phyloP scores from a whole-genome alignment of 2,329 filamentous ascomycete species.

The Lasiodiplodia hormozganensis region DNA sequence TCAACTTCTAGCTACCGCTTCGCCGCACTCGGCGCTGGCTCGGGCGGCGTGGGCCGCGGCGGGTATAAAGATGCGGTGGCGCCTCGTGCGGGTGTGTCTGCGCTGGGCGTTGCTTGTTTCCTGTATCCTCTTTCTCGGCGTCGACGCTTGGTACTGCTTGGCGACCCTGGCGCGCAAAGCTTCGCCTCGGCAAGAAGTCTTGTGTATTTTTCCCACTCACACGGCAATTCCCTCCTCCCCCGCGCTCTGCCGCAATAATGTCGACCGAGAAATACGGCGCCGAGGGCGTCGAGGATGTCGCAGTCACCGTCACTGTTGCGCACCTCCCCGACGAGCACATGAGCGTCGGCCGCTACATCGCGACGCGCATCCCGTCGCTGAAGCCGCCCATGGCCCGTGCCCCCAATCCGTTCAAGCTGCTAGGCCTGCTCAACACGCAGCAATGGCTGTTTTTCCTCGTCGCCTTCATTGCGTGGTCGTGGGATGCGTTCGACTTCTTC shows the following conservation, averaged over 20 bases:
- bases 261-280: constrained; percentile 6
- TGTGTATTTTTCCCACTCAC: too few species aligned
- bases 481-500: constrained; percentile 66
- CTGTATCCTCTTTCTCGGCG: neutral
- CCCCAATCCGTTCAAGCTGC: constrained; percentile 60
- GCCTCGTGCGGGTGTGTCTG: neutral
- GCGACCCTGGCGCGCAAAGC: neutral
- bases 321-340: constrained; percentile 37
- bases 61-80: neutral
- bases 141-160: neutral
- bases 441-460: constrained; percentile 66
- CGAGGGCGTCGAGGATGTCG: neutral
- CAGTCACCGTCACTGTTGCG: neutral
- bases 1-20: neutral
- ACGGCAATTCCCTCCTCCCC: neutral
- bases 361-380: constrained; percentile 61
- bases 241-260: constrained; percentile 2
- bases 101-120: constrained; percentile 1
- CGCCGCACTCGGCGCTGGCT: neutral
- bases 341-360: constrained; percentile 56
- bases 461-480: constrained; percentile 57
- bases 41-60: neutral
- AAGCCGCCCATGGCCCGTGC: constrained; percentile 63
- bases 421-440: constrained; percentile 59
- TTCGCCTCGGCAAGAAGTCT: neutral